Percentiles rank a stretch among this genome's conserved stretches.
phyloP scores from a whole-genome alignment of 1,284 basidiomycete species.

The Phylloboletellus chloephorus region DNA sequence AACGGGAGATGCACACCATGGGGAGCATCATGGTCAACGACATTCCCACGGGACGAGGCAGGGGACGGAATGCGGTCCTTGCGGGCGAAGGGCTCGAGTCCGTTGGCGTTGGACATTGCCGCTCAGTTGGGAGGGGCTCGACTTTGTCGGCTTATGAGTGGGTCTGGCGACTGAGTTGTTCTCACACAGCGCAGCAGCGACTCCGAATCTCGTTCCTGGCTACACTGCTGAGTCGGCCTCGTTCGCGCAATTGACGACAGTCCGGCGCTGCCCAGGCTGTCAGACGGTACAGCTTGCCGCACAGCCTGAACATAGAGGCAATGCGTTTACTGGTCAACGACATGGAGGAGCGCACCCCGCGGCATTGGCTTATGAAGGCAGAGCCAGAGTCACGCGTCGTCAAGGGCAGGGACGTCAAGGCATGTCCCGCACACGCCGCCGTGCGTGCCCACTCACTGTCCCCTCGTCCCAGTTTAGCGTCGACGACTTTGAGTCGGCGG shows the following conservation, averaged over 20 bases:
- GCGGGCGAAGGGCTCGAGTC: constrained; percentile 35
- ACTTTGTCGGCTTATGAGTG: constrained; percentile 17
- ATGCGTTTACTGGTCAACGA: neutral
- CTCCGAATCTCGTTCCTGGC: too few relatives aligned
- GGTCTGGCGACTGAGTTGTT: too few relatives aligned
- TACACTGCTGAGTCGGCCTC: too few relatives aligned
- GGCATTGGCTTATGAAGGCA: constrained; percentile 85
- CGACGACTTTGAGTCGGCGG: constrained; percentile 78
- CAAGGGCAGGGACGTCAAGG: constrained; percentile 89
- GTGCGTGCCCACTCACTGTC: constrained; percentile 1
- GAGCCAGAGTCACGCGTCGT: constrained; percentile 85
- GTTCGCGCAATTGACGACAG: too few relatives aligned
- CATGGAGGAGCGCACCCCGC: constrained; percentile 17
- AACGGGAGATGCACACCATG: constrained; percentile 43
- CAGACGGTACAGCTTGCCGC: too few relatives aligned
- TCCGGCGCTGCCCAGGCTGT: too few relatives aligned
- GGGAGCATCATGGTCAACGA: constrained; percentile 71
- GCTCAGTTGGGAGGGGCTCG: neutral
- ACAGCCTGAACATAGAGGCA: too few relatives aligned
- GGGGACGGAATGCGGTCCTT: constrained; percentile 50
- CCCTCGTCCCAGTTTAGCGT: constrained; percentile 67
- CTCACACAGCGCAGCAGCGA: too few relatives aligned
- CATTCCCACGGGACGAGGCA: constrained; percentile 48
- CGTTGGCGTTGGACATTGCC: constrained; percentile 32
- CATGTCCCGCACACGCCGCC: constrained; percentile 29